phyloP scores from a whole-genome alignment of 495 filamentous ascomycete genomes.

The Tuber borchii region DNA sequence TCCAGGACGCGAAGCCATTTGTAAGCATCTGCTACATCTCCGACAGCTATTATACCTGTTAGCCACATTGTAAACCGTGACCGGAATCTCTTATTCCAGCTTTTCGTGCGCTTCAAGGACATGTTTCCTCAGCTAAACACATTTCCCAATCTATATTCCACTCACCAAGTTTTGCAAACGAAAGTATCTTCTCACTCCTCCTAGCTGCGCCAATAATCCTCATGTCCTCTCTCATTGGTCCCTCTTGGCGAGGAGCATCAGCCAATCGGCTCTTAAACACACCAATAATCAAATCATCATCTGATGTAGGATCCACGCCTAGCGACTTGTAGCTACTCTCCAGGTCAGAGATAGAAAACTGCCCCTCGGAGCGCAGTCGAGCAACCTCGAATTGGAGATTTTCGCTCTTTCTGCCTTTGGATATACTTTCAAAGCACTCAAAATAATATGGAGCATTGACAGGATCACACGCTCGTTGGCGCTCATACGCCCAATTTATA shows the following conservation, averaged over 20 bases:
- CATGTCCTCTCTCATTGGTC: constrained; percentile 31
- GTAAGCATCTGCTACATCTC: constrained; percentile 34
- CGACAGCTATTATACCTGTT: constrained; percentile 22
- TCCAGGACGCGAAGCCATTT: constrained; percentile 26
- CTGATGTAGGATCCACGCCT: constrained; percentile 17
- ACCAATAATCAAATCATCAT: constrained; percentile 39
- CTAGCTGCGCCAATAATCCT: constrained; percentile 29
- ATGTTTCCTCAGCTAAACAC: background rate
- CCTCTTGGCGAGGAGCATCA: constrained; percentile 36
- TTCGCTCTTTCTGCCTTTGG: constrained; percentile 44
- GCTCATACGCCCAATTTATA: constrained; percentile 45
- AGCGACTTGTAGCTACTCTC: constrained; percentile 26
- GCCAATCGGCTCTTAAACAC: constrained; percentile 33
- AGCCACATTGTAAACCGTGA: background rate
- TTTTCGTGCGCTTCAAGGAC: constrained; percentile 2
- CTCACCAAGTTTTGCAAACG: constrained; percentile 9
- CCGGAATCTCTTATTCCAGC: background rate
- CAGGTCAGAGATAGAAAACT: constrained; percentile 32
- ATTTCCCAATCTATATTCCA: constrained; percentile 23
- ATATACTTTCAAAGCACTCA: constrained; percentile 46
- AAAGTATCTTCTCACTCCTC: constrained; percentile 33
- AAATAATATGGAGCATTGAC: constrained; percentile 47
- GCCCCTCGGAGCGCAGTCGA: constrained; percentile 40
- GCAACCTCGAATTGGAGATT: constrained; percentile 44
- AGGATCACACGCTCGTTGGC: constrained; percentile 45